Evolutionary conservation across 345 rosid species (phyloP), one percentile per base, ranked within the genome.

Genomic region (Firmiana major): DNA sequence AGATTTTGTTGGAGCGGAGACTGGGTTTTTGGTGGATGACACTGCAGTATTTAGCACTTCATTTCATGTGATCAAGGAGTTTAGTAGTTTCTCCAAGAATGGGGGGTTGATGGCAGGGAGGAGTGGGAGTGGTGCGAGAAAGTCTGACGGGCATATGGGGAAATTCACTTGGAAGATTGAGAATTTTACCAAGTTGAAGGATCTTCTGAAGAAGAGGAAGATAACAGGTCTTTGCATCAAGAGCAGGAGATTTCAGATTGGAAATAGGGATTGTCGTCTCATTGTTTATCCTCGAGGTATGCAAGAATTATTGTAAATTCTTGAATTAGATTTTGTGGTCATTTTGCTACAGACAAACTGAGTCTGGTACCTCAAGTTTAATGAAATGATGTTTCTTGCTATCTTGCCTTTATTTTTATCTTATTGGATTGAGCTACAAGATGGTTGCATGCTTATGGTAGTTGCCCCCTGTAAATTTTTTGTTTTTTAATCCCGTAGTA

Each of bases 231-330:
- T 96, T 42, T 96, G 97, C 89, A 93, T 93, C 82, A 96, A 93
- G 80, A 96, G 99, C 86, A 86, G 91, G 87, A 87, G 97, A 89
- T 96, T 96, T 89, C 99, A 96, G 86, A 94, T 96, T 81, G 99
- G 99, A 54, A 96, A 91, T 81, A 88, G 98, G 60, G 99, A 96
- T 83, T 96, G 98, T 63, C 97, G 98, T 63, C 99, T 96, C 71
- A 92, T 96, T 74, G 98, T 94, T 65, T 97, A 97, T 89, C 99
- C 99, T 81, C 90, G 98, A 92, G 99, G 99, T 97, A 68, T 67
- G 89, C 75, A 51, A 43, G 26, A 68, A 66, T 53, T 22, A 24
- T 22, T 60, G 9, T 19, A 28, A 45, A 49, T 73, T 63, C 49
- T 55, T 34, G 62, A 10, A 53, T 53, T 71, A 26, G 10, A 71